Percentiles rank a stretch among this genome's conserved stretches.
These are phyloP conservation scores for Phylloporus rhodoxanthus DNA, from an alignment of 768 basidiomycete genomes.

Conservation along the genomic window DNA sequence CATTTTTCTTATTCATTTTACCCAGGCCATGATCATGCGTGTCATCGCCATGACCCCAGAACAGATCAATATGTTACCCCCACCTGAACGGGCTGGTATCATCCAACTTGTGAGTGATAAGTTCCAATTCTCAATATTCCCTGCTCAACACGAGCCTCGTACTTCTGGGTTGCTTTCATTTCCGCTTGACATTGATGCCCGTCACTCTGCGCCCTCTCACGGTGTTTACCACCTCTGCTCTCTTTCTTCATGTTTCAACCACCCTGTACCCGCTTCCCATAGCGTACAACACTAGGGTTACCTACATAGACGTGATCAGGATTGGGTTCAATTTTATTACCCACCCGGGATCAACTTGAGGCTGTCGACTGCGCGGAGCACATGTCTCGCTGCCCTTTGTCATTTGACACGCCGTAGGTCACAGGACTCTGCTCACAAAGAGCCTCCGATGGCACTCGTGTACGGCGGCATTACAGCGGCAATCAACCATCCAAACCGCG, in stretches of 20 bases:
- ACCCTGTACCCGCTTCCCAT: slow-evolving; percentile 7
- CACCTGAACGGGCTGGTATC: slow-evolving; percentile 67
- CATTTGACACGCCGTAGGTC: not conserved
- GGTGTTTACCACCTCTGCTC: slow-evolving; percentile 1
- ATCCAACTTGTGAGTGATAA: slow-evolving; percentile 67
- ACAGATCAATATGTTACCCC: slow-evolving; percentile 71
- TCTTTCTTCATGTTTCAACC: slow-evolving; percentile 11
- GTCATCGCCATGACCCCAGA: slow-evolving; percentile 80
- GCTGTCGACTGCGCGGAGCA: slow-evolving; percentile 4
- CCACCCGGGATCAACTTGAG: slow-evolving; percentile 4
- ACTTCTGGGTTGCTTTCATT: slow-evolving; percentile 11
- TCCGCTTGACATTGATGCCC: slow-evolving; percentile 26
- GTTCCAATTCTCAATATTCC: not conserved
- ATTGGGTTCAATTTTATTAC: slow-evolving; percentile 1
- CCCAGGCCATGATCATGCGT: slow-evolving; percentile 67
- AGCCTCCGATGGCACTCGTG: not conserved
- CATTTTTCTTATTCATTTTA: slow-evolving; percentile 10
- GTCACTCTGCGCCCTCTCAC: slow-evolving; percentile 12
- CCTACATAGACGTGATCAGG: slow-evolving; percentile 22
- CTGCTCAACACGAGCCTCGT: slow-evolving; percentile 10
- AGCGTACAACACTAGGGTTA: slow-evolving; percentile 30
- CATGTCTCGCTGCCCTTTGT: not conserved
- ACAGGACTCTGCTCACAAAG: not conserved
- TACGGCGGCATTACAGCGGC: not conserved
- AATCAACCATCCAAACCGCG: slow-evolving; percentile 1